Evolutionary conservation across 768 basidiomycete species (phyloP), one percentile per base, ranked within the genome.

Genomic region (Mycena albidolilacea): DNA sequence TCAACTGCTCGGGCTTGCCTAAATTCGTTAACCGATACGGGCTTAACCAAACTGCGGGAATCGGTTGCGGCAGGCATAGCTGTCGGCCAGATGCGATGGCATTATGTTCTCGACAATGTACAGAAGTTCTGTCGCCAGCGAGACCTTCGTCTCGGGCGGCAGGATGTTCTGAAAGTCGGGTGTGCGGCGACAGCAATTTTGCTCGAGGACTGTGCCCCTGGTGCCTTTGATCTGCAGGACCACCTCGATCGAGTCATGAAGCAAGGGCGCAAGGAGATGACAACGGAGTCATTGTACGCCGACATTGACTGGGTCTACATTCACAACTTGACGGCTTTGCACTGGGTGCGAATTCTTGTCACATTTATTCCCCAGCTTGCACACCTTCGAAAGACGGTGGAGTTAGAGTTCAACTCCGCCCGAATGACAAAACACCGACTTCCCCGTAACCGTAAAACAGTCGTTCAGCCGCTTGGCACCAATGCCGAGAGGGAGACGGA

Each of bases 161-260:
- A 63, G 19, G 69, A 70, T n/a, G 23, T 78, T 5, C 69, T 81
- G 60, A 78, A 77, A 21, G 76, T 79, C n/a, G 79, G 79, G 1
- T 73, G 77, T 6, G 76, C 80, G 5, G 78, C 70, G 14, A 78
- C 76, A 1, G 74, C 74, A n/a, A 60, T 69, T 11, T 35, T 69
- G 23, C 71, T 74, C 1, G 30, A 30, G 30, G 30, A 30, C 30
- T 30, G 4, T 30, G 30, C 30, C 30, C 30, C 30, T 30, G 30
- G 66, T 74, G 77, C 77, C 0, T 69, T 61, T 30, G 19, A 61
- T 61, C 46, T 69, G 2, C 67, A 69, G 48, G 58, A 60, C n/a
- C 59, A 69, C 69, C 44, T 70, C 2, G 52, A 70, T 11, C 75
- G 72, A 6, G 62, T 79, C 0, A 55, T 60, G 38, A 69, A 77